phyloP scores from a whole-genome alignment of 2,329 filamentous ascomycete genomes.

The Esteya vermicola region DNA sequence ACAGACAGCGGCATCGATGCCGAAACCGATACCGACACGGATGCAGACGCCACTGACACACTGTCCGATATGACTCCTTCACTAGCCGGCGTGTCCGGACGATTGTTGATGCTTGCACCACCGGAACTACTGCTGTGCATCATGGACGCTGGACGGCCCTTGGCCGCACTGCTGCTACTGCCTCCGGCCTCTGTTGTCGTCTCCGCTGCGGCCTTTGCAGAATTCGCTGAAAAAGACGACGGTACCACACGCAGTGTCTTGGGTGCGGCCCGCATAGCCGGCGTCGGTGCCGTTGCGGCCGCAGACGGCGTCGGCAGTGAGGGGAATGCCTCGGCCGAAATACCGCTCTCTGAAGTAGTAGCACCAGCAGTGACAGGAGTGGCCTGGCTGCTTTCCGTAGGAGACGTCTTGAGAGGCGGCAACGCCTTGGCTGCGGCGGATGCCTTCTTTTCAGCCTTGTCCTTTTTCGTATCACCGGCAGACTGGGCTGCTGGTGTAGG shows the following conservation, averaged over 20 bases:
- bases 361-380: too few species aligned
- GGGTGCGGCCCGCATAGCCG: constrained; percentile 34
- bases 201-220: constrained; percentile 22
- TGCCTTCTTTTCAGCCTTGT: constrained; percentile 20
- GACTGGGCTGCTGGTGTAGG: background rate
- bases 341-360: constrained; percentile 23
- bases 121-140: constrained; percentile 15
- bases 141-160: too few species aligned
- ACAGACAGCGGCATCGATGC: constrained; percentile 54
- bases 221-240: too few species aligned
- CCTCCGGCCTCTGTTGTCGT: constrained; percentile 13
- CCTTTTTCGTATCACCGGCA: background rate
- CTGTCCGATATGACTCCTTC: constrained; percentile 67
- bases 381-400: constrained; percentile 15
- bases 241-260: constrained; percentile 59
- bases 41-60: background rate
- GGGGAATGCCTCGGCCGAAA: constrained; percentile 26
- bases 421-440: constrained; percentile 26
- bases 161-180: too few species aligned
- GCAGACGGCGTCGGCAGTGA: constrained; percentile 34
- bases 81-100: constrained; percentile 59
- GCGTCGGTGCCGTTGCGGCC: constrained; percentile 23
- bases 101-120: constrained; percentile 14
- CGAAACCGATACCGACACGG: background rate
- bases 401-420: constrained; percentile 12